Evolutionary conservation across 305 asterid genomes (phyloP).

Genomic region (Fraxinus latifolia): DNA sequence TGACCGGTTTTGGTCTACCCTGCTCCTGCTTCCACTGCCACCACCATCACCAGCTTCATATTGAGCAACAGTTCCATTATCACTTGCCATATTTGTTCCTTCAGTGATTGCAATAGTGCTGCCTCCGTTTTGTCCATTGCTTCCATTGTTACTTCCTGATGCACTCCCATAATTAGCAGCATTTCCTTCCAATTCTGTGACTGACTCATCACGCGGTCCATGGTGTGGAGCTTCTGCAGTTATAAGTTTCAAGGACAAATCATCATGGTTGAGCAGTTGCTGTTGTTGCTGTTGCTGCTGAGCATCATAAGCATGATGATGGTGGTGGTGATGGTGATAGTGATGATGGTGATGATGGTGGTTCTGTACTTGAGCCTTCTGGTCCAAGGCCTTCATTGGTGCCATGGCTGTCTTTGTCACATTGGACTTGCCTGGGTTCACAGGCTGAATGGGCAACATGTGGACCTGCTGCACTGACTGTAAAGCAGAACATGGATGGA

Average conservation of each 20-base stretch:
- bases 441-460: constrained; percentile 26
- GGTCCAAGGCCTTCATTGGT: constrained; percentile 31
- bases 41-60: constrained; percentile 28
- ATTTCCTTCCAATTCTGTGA: neutral
- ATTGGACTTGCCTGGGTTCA: constrained; percentile 26
- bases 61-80: constrained; percentile 32
- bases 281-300: constrained; percentile 36
- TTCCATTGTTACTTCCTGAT: constrained; percentile 6
- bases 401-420: constrained; percentile 24
- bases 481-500: constrained; percentile 28
- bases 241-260: constrained; percentile 24
- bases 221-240: constrained; percentile 2
- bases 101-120: constrained; percentile 36
- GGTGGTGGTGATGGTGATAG: constrained; percentile 48
- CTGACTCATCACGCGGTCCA: neutral
- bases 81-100: constrained; percentile 33
- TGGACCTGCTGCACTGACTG: constrained; percentile 32
- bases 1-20: constrained; percentile 33
- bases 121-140: constrained; percentile 16
- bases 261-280: constrained; percentile 23
- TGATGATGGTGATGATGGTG: constrained; percentile 32
- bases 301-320: constrained; percentile 38
- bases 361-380: constrained; percentile 39
- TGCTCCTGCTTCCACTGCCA: constrained; percentile 35
- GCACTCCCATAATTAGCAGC: constrained; percentile 6